Base-by-base conservation (phyloP, 225 moss, liverwort and hornwort genomes). In the Straminergon stramineum region DNA sequence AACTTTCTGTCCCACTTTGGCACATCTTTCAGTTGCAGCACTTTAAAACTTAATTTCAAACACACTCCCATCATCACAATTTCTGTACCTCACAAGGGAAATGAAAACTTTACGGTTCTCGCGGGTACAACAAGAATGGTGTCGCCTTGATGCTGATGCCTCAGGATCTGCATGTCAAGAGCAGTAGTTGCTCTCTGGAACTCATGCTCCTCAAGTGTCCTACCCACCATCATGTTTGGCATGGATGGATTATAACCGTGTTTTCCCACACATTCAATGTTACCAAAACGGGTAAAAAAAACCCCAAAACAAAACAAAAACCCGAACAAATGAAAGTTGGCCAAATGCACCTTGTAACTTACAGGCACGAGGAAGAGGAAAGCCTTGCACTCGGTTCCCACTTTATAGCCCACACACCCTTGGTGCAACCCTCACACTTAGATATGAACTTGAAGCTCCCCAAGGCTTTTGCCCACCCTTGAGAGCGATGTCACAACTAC, bases 151-250 rank as follows among this genome's bases (percentile, higher is more conserved):
- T 56, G 63, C 20, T 10, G 45, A 69, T 26, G 48, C 88, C 90
- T 88, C 82, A 26, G 88, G 92, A 39, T 85, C 51, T 65, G 81
- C 91, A 87, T 81, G 84, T 52, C 60, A 56, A 19, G 61, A 90
- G 88, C 52, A 84, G 80, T 78, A 78, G 92, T 88, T 83, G 88
- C 86, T 82, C 86, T 65, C 71, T 65, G 64, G 41, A 39, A 83
- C 83, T 79, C 90, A 83, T 83, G 88, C 71, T 86, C 88, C 56
- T 68, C 70, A 1, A 8, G 24, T 76, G 45, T 82, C 86, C 73
- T 83, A 88, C 86, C 92, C 86, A 92, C 90, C 83, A 64, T 66
- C 86, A 92, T 37, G 43, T 77, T 88, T 83, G 90, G 85, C 90
- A 90, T 86, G 86, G 86, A 86, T 24, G 63, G 14, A 76, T 64